phyloP scores from a whole-genome alignment of 2,329 filamentous ascomycete species.

The Trichoderma sp. region DNA sequence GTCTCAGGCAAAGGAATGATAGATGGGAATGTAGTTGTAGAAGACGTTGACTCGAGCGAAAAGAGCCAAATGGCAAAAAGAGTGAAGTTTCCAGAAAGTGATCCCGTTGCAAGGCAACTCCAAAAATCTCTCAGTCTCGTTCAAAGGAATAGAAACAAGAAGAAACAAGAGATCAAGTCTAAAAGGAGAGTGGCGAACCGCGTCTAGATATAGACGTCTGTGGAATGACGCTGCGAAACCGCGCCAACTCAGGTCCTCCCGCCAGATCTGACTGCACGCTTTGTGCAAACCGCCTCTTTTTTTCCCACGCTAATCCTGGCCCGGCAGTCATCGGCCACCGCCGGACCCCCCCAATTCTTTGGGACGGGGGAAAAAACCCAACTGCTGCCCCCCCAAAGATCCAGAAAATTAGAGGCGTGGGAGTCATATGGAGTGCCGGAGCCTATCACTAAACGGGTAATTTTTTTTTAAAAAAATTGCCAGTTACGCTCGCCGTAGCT shows the following conservation, averaged over 20 bases:
- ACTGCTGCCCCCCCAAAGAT: neutral
- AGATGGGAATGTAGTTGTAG: neutral
- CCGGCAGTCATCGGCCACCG: slow-evolving; percentile 28
- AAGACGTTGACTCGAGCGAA: neutral
- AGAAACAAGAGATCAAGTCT: neutral
- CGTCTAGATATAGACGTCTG: slow-evolving; percentile 12
- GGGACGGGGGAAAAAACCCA: neutral
- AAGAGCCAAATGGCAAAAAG: neutral
- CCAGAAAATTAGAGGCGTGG: neutral
- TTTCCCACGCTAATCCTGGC: neutral
- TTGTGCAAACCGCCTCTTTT: slow-evolving; percentile 9
- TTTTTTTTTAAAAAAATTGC: slow-evolving; percentile 20
- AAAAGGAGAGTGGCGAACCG: slow-evolving; percentile 9
- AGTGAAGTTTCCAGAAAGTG: neutral
- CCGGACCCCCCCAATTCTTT: neutral
- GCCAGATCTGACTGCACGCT: slow-evolving; percentile 8
- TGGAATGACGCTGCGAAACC: slow-evolving; percentile 1
- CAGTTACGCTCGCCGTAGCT: slow-evolving; percentile 23
- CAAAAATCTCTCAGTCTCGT: neutral
- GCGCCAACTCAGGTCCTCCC: slow-evolving; percentile 4
- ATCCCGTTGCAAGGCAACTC: neutral
- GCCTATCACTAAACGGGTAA: slow-evolving; percentile 12
- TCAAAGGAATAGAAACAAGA: neutral
- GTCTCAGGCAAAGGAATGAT: neutral
- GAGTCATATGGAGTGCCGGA: slow-evolving; percentile 23